Conservation (phyloP, 805 yeast species). For the Yamadazyma sp. region DNA sequence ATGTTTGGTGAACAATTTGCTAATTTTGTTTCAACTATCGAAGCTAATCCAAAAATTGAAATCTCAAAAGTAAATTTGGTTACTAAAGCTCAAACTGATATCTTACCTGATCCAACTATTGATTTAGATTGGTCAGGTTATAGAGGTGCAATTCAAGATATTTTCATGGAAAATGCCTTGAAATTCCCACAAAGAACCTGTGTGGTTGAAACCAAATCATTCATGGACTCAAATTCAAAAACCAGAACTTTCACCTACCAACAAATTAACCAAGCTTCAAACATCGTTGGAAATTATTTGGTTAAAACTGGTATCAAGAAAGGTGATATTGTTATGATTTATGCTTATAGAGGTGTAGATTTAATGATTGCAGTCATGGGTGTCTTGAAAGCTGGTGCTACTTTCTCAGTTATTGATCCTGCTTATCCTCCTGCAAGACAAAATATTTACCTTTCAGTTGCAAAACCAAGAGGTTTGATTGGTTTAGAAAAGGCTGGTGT, state of each 20-base stretch:
- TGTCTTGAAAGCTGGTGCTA: constrained; percentile 96
- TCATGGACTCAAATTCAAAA: constrained; percentile 48
- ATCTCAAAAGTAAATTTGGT: constrained; percentile 66
- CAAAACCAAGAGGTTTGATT: constrained; percentile 87
- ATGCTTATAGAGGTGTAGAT: constrained; percentile 97
- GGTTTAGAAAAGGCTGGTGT: constrained; percentile 89
- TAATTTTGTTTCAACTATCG: constrained; percentile 41
- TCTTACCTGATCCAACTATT: constrained; percentile 82
- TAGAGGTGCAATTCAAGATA: constrained; percentile 96
- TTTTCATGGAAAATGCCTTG: constrained; percentile 83
- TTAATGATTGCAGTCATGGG: constrained; percentile 97
- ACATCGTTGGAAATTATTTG: constrained; percentile 86
- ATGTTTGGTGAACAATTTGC: constrained; percentile 71
- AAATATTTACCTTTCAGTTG: constrained; percentile 87
- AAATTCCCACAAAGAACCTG: constrained; percentile 83
- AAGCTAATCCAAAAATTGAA: constrained; percentile 31
- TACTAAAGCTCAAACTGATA: constrained; percentile 57
- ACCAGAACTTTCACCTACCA: constrained; percentile 77
- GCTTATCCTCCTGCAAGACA: constrained; percentile 99
- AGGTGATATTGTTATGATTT: constrained; percentile 97
- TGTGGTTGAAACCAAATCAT: constrained; percentile 86
- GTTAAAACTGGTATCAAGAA: constrained; percentile 74
- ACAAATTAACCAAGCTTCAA: constrained; percentile 91
- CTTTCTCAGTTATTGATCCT: constrained; percentile 97
- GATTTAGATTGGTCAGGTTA: constrained; percentile 88